Conservation (phyloP, 2,329 filamentous ascomycete species). For the Corynespora cassiicola region DNA sequence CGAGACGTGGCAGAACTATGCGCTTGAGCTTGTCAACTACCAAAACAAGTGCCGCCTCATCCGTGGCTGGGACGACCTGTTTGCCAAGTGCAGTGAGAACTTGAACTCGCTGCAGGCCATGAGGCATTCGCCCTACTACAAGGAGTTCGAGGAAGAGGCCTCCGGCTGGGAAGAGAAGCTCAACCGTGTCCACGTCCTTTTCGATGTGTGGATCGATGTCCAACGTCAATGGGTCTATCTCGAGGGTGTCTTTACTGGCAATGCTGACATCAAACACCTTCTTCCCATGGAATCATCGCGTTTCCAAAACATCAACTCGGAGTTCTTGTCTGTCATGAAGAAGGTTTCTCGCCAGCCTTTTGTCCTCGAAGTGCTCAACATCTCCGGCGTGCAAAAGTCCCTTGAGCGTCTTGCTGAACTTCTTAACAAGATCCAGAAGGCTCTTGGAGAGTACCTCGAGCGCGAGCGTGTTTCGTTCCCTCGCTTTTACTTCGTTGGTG, state of each 20-base stretch:
- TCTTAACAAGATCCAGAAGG: conserved; percentile 99
- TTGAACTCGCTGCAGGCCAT: conserved; percentile 97
- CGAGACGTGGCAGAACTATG: conserved; percentile 96
- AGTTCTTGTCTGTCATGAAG: conserved; percentile 99
- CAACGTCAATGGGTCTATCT: conserved; percentile 99
- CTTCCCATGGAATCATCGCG: conserved; percentile 94
- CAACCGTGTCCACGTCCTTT: conserved; percentile 94
- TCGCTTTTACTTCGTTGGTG: conserved; percentile 98
- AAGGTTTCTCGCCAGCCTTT: conserved; percentile 97
- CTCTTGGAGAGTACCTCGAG: conserved; percentile 96
- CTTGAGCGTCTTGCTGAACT: conserved; percentile 95
- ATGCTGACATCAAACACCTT: conserved; percentile 97
- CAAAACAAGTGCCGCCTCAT: conserved; percentile 98
- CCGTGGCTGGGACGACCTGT: conserved; percentile 96
- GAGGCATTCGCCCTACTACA: conserved; percentile 99
- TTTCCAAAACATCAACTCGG: conserved; percentile 99
- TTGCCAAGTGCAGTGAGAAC: conserved; percentile 98
- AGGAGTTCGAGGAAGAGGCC: conserved; percentile 98
- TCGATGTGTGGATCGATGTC: conserved; percentile 99
- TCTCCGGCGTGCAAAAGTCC: conserved; percentile 94
- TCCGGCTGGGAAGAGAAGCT: conserved; percentile 97
- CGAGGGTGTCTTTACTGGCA: conserved; percentile 97
- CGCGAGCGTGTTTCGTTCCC: conserved; percentile 97
- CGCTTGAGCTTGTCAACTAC: conserved; percentile 92
- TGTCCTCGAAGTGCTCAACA: conserved; percentile 93